phyloP scores from a whole-genome alignment of 352 stramenopile genomes.

The Peronosclerospora sorghi region DNA sequence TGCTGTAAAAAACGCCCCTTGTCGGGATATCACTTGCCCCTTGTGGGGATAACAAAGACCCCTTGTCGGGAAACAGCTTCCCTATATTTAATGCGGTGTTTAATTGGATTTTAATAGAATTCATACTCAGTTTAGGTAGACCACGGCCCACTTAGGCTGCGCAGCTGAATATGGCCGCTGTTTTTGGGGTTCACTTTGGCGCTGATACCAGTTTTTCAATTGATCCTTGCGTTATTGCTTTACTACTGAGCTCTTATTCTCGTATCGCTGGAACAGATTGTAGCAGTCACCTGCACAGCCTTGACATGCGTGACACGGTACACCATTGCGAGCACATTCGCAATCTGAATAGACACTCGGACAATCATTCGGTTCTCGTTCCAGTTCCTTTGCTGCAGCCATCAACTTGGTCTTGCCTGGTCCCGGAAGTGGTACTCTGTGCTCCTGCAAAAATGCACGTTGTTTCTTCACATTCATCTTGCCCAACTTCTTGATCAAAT shows the following conservation, averaged over 20 bases:
- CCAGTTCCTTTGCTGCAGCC: conserved; percentile 49
- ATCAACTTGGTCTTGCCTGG: conserved; percentile 60
- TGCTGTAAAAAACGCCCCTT: no score
- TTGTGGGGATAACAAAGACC: no score
- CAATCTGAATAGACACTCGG: conserved; percentile 41
- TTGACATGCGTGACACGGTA: conserved; percentile 64
- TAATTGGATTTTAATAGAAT: conserved; percentile 11
- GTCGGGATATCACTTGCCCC: no score
- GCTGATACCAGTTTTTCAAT: conserved; percentile 45
- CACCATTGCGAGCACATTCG: conserved; percentile 64
- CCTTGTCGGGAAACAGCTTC: no score
- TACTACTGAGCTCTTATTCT: conserved; percentile 63
- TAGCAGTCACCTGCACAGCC: conserved; percentile 61
- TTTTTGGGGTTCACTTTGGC: conserved; percentile 10
- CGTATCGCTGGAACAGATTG: conserved; percentile 61
- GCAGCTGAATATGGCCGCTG: conserved; percentile 11
- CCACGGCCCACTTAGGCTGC: conserved; percentile 17
- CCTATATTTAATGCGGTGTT: conserved; percentile 1
- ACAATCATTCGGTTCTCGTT: conserved; percentile 62
- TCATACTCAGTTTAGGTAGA: no score
- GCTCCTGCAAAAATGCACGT: conserved; percentile 47
- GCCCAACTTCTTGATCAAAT: conserved; percentile 69
- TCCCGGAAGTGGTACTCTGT: conserved; percentile 30
- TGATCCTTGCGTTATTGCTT: conserved; percentile 59
- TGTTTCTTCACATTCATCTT: conserved; percentile 84